These are phyloP conservation scores for Ustilago crameri DNA, from an alignment of 1,284 basidiomycete species.

Conservation along the genomic window DNA sequence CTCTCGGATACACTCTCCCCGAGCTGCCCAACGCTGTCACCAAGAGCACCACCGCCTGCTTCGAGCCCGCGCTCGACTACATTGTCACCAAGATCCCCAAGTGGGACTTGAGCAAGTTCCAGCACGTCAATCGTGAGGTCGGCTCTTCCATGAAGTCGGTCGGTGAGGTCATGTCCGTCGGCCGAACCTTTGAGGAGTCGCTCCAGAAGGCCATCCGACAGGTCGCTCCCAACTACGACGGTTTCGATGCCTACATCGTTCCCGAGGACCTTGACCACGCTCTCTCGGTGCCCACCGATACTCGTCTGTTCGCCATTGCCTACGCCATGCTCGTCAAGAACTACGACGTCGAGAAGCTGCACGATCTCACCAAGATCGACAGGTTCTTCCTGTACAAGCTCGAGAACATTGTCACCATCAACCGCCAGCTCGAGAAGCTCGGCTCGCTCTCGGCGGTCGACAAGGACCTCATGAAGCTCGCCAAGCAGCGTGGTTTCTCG, in stretches of 20 bases:
- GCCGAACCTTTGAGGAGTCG: constrained; percentile 97
- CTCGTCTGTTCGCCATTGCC: constrained; percentile 94
- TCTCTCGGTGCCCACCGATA: constrained; percentile 81
- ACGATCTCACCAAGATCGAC: constrained; percentile 97
- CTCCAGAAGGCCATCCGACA: constrained; percentile 98
- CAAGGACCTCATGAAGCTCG: constrained; percentile 63
- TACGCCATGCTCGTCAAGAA: constrained; percentile 95
- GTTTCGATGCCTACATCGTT: constrained; percentile 77
- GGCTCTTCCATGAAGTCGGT: constrained; percentile 99
- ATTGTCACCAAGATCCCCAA: constrained; percentile 99
- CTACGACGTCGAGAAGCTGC: constrained; percentile 88
- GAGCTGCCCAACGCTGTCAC: constrained; percentile 99
- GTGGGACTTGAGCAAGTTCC: constrained; percentile 98
- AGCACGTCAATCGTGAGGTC: constrained; percentile 90
- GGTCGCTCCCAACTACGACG: constrained; percentile 84
- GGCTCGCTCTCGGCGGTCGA: constrained; percentile 74
- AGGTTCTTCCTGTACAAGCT: constrained; percentile 98
- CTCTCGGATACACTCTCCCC: constrained; percentile 96
- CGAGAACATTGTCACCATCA: constrained; percentile 83
- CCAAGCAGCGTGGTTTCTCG: constrained; percentile 77
- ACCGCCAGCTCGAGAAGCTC: constrained; percentile 67
- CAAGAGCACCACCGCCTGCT: constrained; percentile 98
- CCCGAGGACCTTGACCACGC: constrained; percentile 86
- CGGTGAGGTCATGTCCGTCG: constrained; percentile 99
- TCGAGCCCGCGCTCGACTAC: constrained; percentile 99